phyloP scores from a whole-genome alignment of 257 asterid species.

The Nicotiana noctiflora region DNA sequence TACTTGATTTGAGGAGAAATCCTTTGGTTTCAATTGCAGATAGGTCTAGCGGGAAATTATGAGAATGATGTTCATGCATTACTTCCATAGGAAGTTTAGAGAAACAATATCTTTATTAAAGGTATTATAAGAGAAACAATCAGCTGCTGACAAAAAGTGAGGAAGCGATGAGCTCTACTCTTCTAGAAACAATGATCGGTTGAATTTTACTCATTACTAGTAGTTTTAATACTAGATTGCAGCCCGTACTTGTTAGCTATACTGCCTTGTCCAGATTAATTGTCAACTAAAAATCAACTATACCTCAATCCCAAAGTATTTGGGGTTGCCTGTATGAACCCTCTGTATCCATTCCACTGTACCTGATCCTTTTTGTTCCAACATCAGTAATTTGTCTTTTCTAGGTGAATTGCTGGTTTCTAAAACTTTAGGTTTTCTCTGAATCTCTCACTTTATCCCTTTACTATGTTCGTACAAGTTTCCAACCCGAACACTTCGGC shows the following conservation, averaged over 20 bases:
- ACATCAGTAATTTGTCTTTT: not conserved
- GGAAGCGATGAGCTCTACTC: not conserved
- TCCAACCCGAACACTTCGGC: not conserved
- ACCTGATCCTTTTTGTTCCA: not conserved
- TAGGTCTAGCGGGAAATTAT: too few species aligned
- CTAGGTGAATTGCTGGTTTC: not conserved
- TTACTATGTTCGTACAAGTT: not conserved
- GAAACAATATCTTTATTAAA: too few species aligned
- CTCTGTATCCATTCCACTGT: not conserved
- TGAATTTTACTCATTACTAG: not conserved
- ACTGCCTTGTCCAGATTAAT: not conserved
- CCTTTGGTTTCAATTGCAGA: too few species aligned
- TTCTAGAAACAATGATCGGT: not conserved
- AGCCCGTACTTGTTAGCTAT: not conserved
- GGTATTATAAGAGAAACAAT: not conserved
- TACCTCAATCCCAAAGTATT: not conserved
- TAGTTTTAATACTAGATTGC: not conserved
- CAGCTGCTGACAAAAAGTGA: not conserved
- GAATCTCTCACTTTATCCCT: not conserved
- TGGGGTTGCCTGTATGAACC: not conserved
- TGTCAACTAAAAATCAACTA: not conserved
- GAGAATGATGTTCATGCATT: too few species aligned
- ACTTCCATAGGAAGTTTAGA: too few species aligned
- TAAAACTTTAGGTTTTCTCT: not conserved
- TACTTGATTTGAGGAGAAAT: too few species aligned